Conservation (phyloP, 371 early-diverging fungal species). For the Mucor piriformis region DNA sequence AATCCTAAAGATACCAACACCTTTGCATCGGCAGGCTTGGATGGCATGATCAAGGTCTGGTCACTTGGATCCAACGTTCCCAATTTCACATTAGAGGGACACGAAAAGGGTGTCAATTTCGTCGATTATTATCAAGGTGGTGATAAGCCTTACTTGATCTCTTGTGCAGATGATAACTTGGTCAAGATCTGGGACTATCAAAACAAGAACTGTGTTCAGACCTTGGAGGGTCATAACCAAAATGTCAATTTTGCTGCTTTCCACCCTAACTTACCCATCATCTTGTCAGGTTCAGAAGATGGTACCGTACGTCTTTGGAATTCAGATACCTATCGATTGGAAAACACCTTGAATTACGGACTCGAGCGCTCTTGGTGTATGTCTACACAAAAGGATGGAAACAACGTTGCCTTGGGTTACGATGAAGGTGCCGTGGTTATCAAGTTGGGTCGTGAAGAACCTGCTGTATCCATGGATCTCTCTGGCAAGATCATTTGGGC, state of each 20-base stretch:
- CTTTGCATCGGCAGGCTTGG: conserved; percentile 94
- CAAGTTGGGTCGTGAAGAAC: conserved; percentile 94
- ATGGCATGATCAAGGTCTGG: conserved; percentile 94
- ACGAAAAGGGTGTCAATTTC: conserved; percentile 93
- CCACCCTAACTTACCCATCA: conserved; percentile 97
- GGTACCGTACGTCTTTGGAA: conserved; percentile 97
- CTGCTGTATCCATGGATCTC: conserved; percentile 96
- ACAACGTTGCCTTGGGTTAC: conserved; percentile 92
- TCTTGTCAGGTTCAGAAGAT: conserved; percentile 97
- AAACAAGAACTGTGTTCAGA: conserved; percentile 97
- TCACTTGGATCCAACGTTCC: conserved; percentile 80
- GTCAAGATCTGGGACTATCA: conserved; percentile 99
- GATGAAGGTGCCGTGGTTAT: conserved; percentile 96
- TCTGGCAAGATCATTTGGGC: conserved; percentile 98
- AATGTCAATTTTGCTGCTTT: conserved; percentile 95
- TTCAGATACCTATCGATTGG: conserved; percentile 93
- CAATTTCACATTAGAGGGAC: conserved; percentile 94
- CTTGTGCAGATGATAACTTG: conserved; percentile 88
- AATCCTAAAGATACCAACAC: conserved; percentile 98
- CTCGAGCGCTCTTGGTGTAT: conserved; percentile 97
- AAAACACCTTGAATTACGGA: conserved; percentile 95
- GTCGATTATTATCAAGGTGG: conserved; percentile 95
- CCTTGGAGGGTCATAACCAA: conserved; percentile 97
- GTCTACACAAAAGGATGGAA: conserved; percentile 83
- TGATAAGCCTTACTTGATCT: conserved; percentile 94